Evolutionary conservation across 2,329 filamentous ascomycete species (phyloP), one percentile per base, ranked within the genome.

Genomic region (Ampelomyces quisqualis): DNA sequence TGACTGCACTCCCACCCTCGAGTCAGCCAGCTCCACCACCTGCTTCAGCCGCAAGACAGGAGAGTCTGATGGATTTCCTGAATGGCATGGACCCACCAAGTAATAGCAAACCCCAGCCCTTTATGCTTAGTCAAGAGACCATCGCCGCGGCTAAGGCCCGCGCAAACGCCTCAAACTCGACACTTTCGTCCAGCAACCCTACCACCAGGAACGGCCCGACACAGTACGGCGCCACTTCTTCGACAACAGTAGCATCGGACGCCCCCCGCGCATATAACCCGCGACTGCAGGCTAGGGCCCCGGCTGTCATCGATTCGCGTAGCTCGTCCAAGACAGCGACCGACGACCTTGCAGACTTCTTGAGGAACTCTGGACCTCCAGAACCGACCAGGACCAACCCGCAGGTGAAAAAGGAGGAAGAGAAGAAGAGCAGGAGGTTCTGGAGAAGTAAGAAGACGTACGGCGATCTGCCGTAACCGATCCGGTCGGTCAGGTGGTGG

Each of bases 51-150:
- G 37, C 47, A 0, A 46, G 24, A 55, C 71, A 60, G 60, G 70
- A 90, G 67, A 85, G 81, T 49, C 65, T 90, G 34, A 80, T 85
- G 21, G 86, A 90, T 49, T 90, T 90, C 60, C 65, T 90, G 27
- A 79, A 78, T 45, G 87, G 80, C 64, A 83, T 79, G 44, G 77
- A 84, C 26, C 86, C 86, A 5, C 84, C 85, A 3, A 40, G 55
- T 4, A 51, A 42, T 9, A 57, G 51, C 28, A 52, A 55, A 31
- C 60, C 67, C 3, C 51, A 67, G 34, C 65, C 68, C 0, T 62
- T 70, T 24, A 36, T 64, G 32, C 52, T 65, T 3, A 64, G 58
- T 31, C 47, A 51, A 7, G 61, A 65, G 22, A 58, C 57, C 0
- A 58, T 66, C 7, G 63, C 63, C 13, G 62, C 61, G 5, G 63